phyloP scores from a whole-genome alignment of 208 protist genomes.

The Vickermania spadyakhi region DNA sequence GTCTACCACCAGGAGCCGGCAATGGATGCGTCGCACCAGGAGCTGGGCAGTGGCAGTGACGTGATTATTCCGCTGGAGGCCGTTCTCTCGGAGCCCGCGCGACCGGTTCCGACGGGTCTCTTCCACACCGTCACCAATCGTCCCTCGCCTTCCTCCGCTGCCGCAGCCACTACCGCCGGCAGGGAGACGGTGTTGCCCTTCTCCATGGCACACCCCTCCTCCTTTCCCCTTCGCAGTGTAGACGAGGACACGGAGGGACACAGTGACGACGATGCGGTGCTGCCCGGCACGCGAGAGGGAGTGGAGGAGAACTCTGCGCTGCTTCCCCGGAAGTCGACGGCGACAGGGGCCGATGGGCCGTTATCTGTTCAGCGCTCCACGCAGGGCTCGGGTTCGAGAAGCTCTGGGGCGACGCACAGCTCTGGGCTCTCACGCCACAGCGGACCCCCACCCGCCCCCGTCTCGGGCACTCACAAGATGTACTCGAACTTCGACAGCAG shows the following conservation, averaged over 20 bases:
- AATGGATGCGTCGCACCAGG: neutral
- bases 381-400: neutral
- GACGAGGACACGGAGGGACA: neutral
- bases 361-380: too few relatives aligned
- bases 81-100: neutral
- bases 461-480: neutral
- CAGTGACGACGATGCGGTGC: neutral
- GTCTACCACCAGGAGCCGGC: neutral
- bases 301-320: neutral
- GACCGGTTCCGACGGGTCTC: neutral
- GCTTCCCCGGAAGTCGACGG: neutral
- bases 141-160: neutral
- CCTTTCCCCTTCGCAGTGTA: too few relatives aligned
- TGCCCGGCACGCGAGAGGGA: neutral
- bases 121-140: neutral
- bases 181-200: neutral
- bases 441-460: neutral
- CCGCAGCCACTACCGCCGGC: neutral
- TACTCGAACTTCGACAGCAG: conserved; percentile 39
- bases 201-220: neutral
- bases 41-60: neutral
- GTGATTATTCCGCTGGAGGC: neutral
- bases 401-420: neutral
- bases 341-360: neutral
- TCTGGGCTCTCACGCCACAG: neutral